phyloP scores from a whole-genome alignment of 2,329 filamentous ascomycete genomes.

The Trematosphaeria pertusa region DNA sequence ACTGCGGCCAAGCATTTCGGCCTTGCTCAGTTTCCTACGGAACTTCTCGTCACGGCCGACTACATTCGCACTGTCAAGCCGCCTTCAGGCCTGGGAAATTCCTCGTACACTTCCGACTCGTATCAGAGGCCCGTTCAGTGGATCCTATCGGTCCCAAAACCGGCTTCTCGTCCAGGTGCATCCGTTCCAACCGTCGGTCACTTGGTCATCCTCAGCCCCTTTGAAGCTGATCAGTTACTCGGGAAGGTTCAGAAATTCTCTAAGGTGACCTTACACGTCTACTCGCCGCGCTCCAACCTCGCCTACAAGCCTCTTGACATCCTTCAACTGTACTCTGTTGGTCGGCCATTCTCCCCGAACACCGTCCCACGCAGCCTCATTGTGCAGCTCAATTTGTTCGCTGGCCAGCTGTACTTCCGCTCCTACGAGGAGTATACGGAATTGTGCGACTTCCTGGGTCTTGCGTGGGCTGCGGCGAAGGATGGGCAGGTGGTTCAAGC shows the following conservation, averaged over 20 bases:
- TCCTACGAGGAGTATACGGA: conserved; percentile 62
- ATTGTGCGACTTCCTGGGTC: conserved; percentile 60
- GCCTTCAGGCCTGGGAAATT: conserved; percentile 2
- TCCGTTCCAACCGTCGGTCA: not conserved
- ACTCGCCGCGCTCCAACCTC: conserved; percentile 56
- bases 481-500: conserved; percentile 34
- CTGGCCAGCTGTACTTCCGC: conserved; percentile 70
- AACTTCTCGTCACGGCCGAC: conserved; percentile 59
- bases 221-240: conserved; percentile 64
- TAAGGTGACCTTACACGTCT: conserved; percentile 58
- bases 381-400: conserved; percentile 68
- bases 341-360: conserved; percentile 7
- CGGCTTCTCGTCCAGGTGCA: not conserved
- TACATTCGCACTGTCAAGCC: conserved; percentile 56
- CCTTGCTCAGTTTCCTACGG: conserved; percentile 43
- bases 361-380: conserved; percentile 38
- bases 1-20: conserved; percentile 49
- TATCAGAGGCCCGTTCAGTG: conserved; percentile 64
- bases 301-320: conserved; percentile 51
- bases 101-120: conserved; percentile 45
- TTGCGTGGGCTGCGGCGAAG: conserved; percentile 44
- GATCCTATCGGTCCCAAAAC: conserved; percentile 50
- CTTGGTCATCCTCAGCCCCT: conserved; percentile 66
- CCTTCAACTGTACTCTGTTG: conserved; percentile 55
- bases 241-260: conserved; percentile 44